Evolutionary conservation across 2,329 filamentous ascomycete genomes (phyloP), one percentile per base, ranked within the genome.

Genomic region (Aureobasidium sp.): DNA sequence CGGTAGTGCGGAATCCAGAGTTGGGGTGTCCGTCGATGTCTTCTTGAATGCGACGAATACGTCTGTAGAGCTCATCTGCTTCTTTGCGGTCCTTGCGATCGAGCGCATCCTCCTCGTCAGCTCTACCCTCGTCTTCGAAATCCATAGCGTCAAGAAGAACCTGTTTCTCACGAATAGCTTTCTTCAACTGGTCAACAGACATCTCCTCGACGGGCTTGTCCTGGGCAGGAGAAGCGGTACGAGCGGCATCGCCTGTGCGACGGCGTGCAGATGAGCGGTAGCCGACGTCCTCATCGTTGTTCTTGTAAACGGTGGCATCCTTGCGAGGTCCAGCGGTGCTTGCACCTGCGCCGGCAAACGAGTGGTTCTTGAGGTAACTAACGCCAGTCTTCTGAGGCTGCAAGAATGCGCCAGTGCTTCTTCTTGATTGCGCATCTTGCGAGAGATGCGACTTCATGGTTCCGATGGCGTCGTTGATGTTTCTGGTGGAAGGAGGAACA

Each of bases 371-470:
- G 68, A 97, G 82, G 69, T 97, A 97, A 75, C 93, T 97, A 19
- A 99, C 92, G n/a, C 94, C 94, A 11, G 94, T 97, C 75, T 90
- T 92, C 71, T 97, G 94, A 4, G 94, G 93, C 62, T 97, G 85
- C 63, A 99, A 78, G 67, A 92, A 88, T 9, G 93, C 93, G 3
- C 94, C 93, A 1, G 90, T 90, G 64, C 86, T 88, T 79, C 96
- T 96, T 45, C 94, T 84, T 61, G 86, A 83, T 69, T 96, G 90
- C 0, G 94, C 95, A 75, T 97, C 93, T 68, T 93, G 85, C 58
- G 88, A 87, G 27, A 99, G 81, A 75, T 97, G 81, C 19, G 85
- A 90, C 74, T 96, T 97, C 71, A 99, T 87, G 2, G 91, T 88
- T 57, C 92, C 93, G 64, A 99, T 92, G 4, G 94, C 95, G 69